A percentile compares a stretch with the other conserved stretches of the same genome.
Evolutionary conservation across 1,284 basidiomycete species (phyloP).

Genomic region (Mycosarcoma maydis): DNA sequence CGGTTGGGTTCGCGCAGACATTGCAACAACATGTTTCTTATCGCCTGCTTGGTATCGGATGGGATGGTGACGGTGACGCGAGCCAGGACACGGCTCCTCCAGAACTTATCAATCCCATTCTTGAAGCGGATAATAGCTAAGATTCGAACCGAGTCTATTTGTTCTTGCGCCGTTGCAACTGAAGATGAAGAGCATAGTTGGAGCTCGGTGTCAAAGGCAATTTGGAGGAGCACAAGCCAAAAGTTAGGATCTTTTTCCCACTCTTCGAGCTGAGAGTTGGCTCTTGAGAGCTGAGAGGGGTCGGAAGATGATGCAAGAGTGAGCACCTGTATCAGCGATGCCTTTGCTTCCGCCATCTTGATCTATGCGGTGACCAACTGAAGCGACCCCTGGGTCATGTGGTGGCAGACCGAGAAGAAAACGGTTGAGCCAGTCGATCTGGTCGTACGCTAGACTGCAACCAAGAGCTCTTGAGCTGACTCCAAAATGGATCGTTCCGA

Average conservation of each 20-base stretch:
- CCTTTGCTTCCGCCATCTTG: slow-evolving; percentile 30
- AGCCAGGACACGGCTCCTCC: slow-evolving; percentile 59
- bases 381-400: not conserved
- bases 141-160: slow-evolving; percentile 41
- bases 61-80: slow-evolving; percentile 55
- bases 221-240: slow-evolving; percentile 56
- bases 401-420: too few relatives aligned
- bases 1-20: slow-evolving; percentile 60
- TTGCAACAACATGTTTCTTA: slow-evolving; percentile 51
- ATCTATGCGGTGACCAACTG: not conserved
- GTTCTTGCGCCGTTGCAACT: slow-evolving; percentile 9
- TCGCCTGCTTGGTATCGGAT: slow-evolving; percentile 51
- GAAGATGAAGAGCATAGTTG: slow-evolving; percentile 12
- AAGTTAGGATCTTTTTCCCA: slow-evolving; percentile 56
- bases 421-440: too few relatives aligned
- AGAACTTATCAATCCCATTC: slow-evolving; percentile 64
- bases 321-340: slow-evolving; percentile 41
- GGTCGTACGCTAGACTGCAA: too few relatives aligned
- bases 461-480: too few relatives aligned
- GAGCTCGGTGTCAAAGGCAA: slow-evolving; percentile 50
- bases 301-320: slow-evolving; percentile 38
- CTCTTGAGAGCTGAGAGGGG: slow-evolving; percentile 25
- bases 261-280: slow-evolving; percentile 47
- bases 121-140: slow-evolving; percentile 66
- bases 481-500: too few relatives aligned